A percentile compares a stretch with the other conserved stretches of the same genome.
phyloP scores from a whole-genome alignment of 345 rosid genomes.

The Salix suchowensis region DNA sequence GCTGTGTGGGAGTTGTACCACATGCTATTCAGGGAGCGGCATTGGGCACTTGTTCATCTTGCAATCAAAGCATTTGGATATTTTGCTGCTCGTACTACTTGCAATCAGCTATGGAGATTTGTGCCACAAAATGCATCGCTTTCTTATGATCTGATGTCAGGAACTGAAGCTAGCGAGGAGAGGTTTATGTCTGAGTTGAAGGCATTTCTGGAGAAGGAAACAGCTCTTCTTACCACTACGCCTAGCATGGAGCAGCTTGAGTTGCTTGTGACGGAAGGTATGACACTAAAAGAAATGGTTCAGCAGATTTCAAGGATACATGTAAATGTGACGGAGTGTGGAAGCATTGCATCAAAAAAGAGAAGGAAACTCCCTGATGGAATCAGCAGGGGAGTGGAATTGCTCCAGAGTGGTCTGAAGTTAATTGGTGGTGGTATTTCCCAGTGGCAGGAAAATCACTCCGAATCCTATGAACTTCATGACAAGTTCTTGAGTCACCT shows the following conservation, averaged over 20 bases:
- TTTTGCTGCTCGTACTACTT: conserved; percentile 73
- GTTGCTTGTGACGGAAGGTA: conserved; percentile 57
- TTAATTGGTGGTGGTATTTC: conserved; percentile 55
- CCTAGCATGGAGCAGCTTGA: conserved; percentile 43
- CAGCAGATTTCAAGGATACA: conserved; percentile 23
- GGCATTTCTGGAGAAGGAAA: conserved; percentile 79
- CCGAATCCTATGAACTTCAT: conserved; percentile 42
- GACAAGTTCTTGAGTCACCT: conserved; percentile 54
- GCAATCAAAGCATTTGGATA: conserved; percentile 71
- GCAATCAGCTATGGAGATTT: conserved; percentile 84
- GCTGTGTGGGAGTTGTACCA: conserved; percentile 78
- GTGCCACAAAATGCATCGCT: conserved; percentile 81
- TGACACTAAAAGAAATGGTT: conserved; percentile 39
- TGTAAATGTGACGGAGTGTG: conserved; percentile 15
- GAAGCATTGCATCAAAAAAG: conserved; percentile 42
- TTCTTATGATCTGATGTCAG: conserved; percentile 54
- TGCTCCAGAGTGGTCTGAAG: conserved; percentile 71
- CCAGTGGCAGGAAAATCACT: conserved; percentile 46
- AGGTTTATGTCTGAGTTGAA: conserved; percentile 75
- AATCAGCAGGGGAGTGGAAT: conserved; percentile 63
- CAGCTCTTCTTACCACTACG: conserved; percentile 37
- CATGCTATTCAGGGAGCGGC: conserved; percentile 65
- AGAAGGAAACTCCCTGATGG: conserved; percentile 81
- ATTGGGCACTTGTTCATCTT: conserved; percentile 78
- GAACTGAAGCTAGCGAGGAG: conserved; percentile 55